Evolutionary conservation across 1,284 basidiomycete species (phyloP), one percentile per base, ranked within the genome.

Genomic region (Ganoderma meredithae): DNA sequence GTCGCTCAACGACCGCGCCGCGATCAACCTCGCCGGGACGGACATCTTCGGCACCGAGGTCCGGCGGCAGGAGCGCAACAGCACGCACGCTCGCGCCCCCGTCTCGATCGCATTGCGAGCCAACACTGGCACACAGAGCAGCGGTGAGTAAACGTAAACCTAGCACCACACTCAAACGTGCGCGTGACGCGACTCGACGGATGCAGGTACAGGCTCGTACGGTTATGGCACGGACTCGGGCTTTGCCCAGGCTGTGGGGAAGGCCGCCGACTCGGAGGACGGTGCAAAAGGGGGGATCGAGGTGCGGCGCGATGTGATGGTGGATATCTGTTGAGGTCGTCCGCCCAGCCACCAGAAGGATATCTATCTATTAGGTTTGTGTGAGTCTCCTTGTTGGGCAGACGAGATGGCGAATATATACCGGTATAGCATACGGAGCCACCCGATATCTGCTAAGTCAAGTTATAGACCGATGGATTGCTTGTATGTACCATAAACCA

Each of bases 1-100:
- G 52, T 55, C 52, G 27, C 52, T 55, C 52, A 55, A 55, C 27
- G 52, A 55, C 52, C 52, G 25, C 52, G 27, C 31, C 8, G 31
- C 52, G 22, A 55, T 55, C 52, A 27, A 7, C 52, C 33, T 55
- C 4, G 15, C 52, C 27, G 52, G 52, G 7, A 55, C 52, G 15
- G 52, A 55, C 31, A 19, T 55, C 25, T 55, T 55, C 27, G 52
- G 52, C 6, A 33, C 52, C 6, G 52, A 55, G 31, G 13, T 17
- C 52, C 27, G 52, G 7, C 6, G 25, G 15, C 31, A 33, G 15
- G 52, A 55, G 15, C 47, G 22, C 12, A 5, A 22, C 31, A 25
- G 19, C 17, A 19, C 17, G 52, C 52, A 31, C 6, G 31, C 27
- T 17, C 52, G 15, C 6, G 4, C 17, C 6, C 52, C 52, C 27